phyloP scores from a whole-genome alignment of 2,329 filamentous ascomycete species.

The Pseudogymnoascus sp. region DNA sequence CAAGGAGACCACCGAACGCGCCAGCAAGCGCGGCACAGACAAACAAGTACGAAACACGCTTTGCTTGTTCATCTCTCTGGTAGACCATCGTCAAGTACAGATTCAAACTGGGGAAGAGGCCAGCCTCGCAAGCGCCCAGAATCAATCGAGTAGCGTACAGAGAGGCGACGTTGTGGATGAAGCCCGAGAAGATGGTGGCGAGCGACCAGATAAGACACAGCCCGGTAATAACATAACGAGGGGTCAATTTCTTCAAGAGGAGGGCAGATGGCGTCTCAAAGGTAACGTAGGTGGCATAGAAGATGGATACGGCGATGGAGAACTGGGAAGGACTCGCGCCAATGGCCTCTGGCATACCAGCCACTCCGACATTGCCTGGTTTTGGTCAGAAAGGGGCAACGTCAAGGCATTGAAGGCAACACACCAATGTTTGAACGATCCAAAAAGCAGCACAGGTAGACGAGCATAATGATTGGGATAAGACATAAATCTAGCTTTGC shows the following conservation, averaged over 20 bases:
- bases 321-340: slow-evolving; percentile 16
- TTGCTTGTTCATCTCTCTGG: slow-evolving; percentile 42
- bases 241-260: slow-evolving; percentile 38
- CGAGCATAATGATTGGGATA: slow-evolving; percentile 38
- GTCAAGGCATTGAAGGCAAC: background rate
- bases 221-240: slow-evolving; percentile 33
- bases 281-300: slow-evolving; percentile 43
- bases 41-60: slow-evolving; percentile 43
- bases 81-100: slow-evolving; percentile 45
- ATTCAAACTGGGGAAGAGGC: slow-evolving; percentile 32
- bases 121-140: background rate
- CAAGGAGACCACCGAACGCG: slow-evolving; percentile 11
- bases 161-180: slow-evolving; percentile 35
- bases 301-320: slow-evolving; percentile 33
- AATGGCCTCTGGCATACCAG: slow-evolving; percentile 17
- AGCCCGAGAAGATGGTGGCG: slow-evolving; percentile 32
- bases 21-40: slow-evolving; percentile 22
- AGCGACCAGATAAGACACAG: slow-evolving; percentile 29
- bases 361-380: slow-evolving; percentile 16
- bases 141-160: slow-evolving; percentile 31
- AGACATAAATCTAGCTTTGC: slow-evolving; percentile 38
- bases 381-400: slow-evolving; percentile 7
- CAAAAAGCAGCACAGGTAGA: slow-evolving; percentile 45
- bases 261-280: slow-evolving; percentile 40
- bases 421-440: slow-evolving; percentile 34